These are phyloP conservation scores for Fraxinus nigra DNA, from an alignment of 305 asterid species.

Conservation along the genomic window DNA sequence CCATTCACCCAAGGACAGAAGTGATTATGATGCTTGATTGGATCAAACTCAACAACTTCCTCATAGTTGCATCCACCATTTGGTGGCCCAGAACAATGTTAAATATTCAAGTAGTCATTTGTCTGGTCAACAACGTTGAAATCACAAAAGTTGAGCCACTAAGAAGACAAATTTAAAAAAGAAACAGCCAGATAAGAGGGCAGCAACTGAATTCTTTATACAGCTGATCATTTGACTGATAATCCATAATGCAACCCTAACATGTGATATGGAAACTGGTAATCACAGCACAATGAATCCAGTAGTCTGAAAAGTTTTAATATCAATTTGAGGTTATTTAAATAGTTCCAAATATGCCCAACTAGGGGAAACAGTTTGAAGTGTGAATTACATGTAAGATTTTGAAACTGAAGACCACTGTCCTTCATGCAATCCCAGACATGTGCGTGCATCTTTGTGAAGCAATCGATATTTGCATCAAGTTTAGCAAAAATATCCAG, in stretches of 20 bases:
- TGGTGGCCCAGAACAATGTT: conserved; percentile 62
- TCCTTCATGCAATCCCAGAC: background rate
- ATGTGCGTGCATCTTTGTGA: background rate
- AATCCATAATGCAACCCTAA: conserved; percentile 2
- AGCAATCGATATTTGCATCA: background rate
- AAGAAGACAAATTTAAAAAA: conserved; percentile 13
- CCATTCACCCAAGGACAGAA: conserved; percentile 99
- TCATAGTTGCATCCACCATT: conserved; percentile 92
- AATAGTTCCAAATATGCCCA: background rate
- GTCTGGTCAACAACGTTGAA: conserved; percentile 6
- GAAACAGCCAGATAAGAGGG: conserved; percentile 9
- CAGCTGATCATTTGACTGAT: conserved; percentile 12
- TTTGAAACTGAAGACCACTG: background rate
- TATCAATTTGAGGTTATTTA: background rate
- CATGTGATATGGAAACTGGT: conserved; percentile 7
- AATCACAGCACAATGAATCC: conserved; percentile 12
- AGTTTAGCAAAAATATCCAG: background rate
- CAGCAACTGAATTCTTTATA: background rate
- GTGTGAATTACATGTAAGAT: background rate
- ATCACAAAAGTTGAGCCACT: background rate
- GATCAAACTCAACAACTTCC: conserved; percentile 85
- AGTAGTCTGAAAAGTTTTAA: background rate
- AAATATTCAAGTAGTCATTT: conserved; percentile 22
- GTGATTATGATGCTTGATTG: conserved; percentile 84
- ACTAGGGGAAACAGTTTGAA: background rate